phyloP scores from a whole-genome alignment of 2,329 filamentous ascomycete species.

The Akanthomyces dipterigenus region DNA sequence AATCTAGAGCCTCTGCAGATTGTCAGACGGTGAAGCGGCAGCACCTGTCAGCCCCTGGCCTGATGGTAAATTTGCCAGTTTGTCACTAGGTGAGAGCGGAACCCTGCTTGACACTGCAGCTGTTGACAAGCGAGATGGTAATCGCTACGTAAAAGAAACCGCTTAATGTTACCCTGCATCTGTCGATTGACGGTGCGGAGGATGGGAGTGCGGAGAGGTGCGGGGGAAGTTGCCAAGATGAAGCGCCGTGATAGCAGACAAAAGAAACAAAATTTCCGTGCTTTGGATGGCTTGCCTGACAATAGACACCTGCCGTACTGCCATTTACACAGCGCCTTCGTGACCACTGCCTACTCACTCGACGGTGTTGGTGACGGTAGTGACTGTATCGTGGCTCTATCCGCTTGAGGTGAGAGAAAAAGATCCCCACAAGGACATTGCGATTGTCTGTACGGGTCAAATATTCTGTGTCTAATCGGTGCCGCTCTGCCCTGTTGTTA shows the following conservation, averaged over 20 bases:
- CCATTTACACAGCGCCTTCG: not conserved
- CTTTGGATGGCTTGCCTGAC: not conserved
- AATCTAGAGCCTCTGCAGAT: not conserved
- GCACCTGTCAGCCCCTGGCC: not conserved
- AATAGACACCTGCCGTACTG: not conserved
- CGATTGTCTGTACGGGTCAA: not conserved
- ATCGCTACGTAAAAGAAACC: slow-evolving; percentile 7
- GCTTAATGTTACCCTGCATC: not conserved
- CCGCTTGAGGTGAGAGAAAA: not conserved
- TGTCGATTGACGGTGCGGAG: not conserved
- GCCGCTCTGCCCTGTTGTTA: not conserved
- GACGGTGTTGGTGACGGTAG: not conserved
- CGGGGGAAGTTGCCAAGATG: not conserved
- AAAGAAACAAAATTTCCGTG: not conserved
- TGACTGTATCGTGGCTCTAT: not conserved
- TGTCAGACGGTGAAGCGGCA: not conserved
- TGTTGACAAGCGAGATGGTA: not conserved
- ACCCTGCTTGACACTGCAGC: not conserved
- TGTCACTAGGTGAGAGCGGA: not conserved
- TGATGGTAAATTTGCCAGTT: not conserved
- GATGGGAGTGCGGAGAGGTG: slow-evolving; percentile 1
- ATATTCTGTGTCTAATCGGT: not conserved
- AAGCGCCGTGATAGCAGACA: not conserved
- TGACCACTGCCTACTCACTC: not conserved
- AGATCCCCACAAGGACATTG: not conserved